Evolutionary conservation across 352 stramenopile genomes (phyloP), one percentile per base, ranked within the genome.

Genomic region (Pelagophyceae sp.): DNA sequence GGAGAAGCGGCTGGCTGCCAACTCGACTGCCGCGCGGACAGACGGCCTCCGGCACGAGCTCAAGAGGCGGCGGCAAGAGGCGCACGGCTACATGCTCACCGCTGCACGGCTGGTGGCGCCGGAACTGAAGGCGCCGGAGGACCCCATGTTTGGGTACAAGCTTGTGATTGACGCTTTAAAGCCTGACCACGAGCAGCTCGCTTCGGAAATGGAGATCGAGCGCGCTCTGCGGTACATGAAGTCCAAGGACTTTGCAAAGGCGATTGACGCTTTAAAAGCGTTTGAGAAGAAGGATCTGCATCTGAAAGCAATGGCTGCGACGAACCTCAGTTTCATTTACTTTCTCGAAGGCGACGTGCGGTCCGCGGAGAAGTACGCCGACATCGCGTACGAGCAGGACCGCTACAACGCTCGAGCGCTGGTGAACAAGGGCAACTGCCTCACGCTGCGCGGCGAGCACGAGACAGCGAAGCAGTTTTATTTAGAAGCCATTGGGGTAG

Each of bases 371-470:
- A 93, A 95, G 79, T 97, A 97, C 85, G 88, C 87, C 38, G 85
- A 91, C 63, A 81, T 96, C 76, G 94, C 94, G 17, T 91, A 98
- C 60, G 85, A 88, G n/a, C 88, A 95, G 75, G 90, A 97, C 72
- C 86, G 93, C 29, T 98, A 98, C 85, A 98, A 98, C 81, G 92
- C 93, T 58, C 97, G 96, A 76, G 95, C 94, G 38, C 87, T 98
- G 17, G 95, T 98, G 25, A 98, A 98, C 86, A 98, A 98, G 79
- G 95, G 91, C 54, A 98, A 98, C 82, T 98, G 94, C 77, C 83
- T 97, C 27, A 97, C 95, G 82, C 85, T 95, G 15, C 90, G 93
- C 78, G 91, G 93, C 71, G 92, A 98, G 76, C 95, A 92, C 77
- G 88, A 92, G 76, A 86, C 89, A 31, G 94, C 95, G 19, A 97